Evolutionary conservation across 805 yeast genomes (phyloP), one percentile per base, ranked within the genome.

Genomic region (Kregervanrija fluxuum): DNA sequence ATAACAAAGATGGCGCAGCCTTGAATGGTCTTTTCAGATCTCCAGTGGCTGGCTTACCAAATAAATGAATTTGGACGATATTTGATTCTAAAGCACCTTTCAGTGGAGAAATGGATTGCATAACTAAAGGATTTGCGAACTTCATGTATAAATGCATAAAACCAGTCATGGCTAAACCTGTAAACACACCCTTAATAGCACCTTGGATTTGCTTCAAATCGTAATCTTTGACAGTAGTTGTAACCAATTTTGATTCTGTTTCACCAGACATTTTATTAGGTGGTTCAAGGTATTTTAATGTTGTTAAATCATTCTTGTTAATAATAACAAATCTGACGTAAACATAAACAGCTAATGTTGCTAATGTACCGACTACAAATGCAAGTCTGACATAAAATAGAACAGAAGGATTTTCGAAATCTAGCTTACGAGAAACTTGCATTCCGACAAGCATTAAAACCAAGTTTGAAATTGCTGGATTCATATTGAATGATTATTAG

Each of bases 121-220:
- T 85, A 55, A 93, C 80, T 64, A 93, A 77, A 48, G 99, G 99
- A 70, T 93, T 89, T 66, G 97, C 89, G 76, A 88, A 93, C 69
- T 88, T 85, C 95, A 93, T 80, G 80, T 91, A 91, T 50, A 93
- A 61, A 69, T 93, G 99, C 98, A 91, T 90, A 81, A 91, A 85
- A 22, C 84, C 95, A 90, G 93, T 90, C 95, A 93, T 88, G 58
- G 95, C 96, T 55, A 90, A 63, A 52, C 95, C 85, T 51, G 95
- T 85, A 74, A 83, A 81, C 54, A 88, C 77, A 52, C 95, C 79
- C 69, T 85, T 88, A 67, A 90, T 75, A 48, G 88, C 81, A 42
- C 78, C 49, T 66, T 85, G 80, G 50, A 91, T 76, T 71, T 91
- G 96, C 62, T 80, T 75, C 65, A 90, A 77, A 68, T 93, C 99